Evolutionary conservation across 495 filamentous ascomycete genomes (phyloP), one percentile per base, ranked within the genome.

Genomic region (Neurospora sp.): DNA sequence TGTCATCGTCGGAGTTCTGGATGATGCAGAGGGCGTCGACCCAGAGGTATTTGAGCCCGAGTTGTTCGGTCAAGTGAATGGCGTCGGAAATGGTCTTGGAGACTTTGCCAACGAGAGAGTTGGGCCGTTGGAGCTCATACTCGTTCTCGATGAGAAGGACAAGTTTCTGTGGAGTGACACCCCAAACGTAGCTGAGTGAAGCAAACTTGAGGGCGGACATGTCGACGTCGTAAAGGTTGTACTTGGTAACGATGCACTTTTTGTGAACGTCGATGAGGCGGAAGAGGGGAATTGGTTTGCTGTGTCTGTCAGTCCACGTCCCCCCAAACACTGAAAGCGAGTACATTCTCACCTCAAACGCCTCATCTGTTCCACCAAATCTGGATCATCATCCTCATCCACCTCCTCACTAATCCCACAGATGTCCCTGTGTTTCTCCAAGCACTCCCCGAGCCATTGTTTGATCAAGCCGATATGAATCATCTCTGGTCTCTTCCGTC

Each of bases 1-100:
- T 76, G 37, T 79, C 78, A 10, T 77, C 73, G 1, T 40, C n/a
- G 12, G 72, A 77, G 71, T 80, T 76, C 40, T 80, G 78, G 68
- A 79, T 73, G 42, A 78, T 80, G 70, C 78, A 80, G 14, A 78
- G 74, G 8, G 79, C 74, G 70, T 81, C 79, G 68, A 78, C 73
- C 78, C 78, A 80, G 1, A 80, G 66, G 44, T 79, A 78, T 6
- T 66, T 66, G 7, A 78, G 71, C 10, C 76, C 74, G 3, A 81
- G 73, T 5, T 72, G 40, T n/a, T 71, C 35, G 5, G 77, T 76
- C 0, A 72, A 68, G 5, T 31, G 42, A 35, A 79, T 72, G 20
- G 79, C 76, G 71, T 81, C 79, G 22, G 39, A 37, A n/a, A 77
- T 69, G 18, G 77, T 74, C 38, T 70, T 71, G 35, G 79, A 72